Base-by-base conservation (phyloP, 805 yeast species). In the Wickerhamiella australiensis region DNA sequence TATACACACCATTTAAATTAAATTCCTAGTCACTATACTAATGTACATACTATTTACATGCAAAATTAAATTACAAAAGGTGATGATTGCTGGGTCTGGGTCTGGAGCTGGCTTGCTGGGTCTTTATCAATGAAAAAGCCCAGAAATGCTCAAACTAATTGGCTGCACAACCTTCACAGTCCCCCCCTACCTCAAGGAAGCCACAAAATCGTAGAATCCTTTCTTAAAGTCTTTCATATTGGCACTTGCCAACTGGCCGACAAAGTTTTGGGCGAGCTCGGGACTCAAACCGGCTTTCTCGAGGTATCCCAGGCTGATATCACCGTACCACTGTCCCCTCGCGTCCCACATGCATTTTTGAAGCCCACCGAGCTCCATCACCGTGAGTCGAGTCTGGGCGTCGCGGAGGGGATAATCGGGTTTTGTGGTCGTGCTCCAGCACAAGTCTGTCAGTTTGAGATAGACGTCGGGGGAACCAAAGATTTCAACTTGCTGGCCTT, bases 381-480 rank as follows among this genome's bases (percentile, higher is more conserved):
- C 80, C 35, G 84, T 72, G 52, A 80, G 72, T 59, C 90, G 74
- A 56, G 75, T 77, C 61, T 85, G 88, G 3, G 94, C 94, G 63
- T 87, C 95, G 55, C 78, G 77, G 45, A 79, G 68, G 59, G 81
- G 77, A 57, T 81, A 79, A 33, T 74, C 74, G 31, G 79, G 75
- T 56, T 82, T 79, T 62, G 85, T 80, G n/a, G 94, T 85, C 44
- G 86, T 68, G 62, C 85, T 88, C 68, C 86, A 83, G 31, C 80
- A 72, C 49, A 85, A 67, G 46, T 80, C 74, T 3, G 87, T 74
- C 23, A 78, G 71, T 55, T 79, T 80, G 46, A 79, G 77, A 64
- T 85, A 76, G 52, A 88, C 72, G 59, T 77, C 76, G 40, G 76
- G 54, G 38, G 56, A 79, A 50, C 82, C 81, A 45, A 85, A 76